phyloP scores from a whole-genome alignment of 768 basidiomycete species.

The Hericium erinaceus region DNA sequence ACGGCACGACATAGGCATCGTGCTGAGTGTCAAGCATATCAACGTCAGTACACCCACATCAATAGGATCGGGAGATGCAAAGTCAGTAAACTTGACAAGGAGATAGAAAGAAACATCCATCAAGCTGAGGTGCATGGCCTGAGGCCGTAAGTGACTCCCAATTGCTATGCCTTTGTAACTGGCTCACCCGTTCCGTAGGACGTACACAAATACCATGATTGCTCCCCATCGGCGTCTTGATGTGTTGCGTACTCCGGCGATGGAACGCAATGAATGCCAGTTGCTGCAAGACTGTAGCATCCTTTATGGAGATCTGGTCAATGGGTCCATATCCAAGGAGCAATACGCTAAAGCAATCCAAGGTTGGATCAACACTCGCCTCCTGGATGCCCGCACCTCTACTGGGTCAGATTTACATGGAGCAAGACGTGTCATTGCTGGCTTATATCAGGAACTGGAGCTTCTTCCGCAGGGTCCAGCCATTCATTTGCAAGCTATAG shows the following conservation, averaged over 20 bases:
- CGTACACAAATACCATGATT: background rate
- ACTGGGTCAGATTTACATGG: background rate
- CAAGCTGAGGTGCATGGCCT: background rate
- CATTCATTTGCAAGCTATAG: background rate
- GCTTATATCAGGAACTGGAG: background rate
- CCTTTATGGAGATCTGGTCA: background rate
- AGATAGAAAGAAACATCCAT: background rate
- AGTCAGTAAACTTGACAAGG: background rate
- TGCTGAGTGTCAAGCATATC: background rate
- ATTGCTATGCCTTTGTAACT: background rate
- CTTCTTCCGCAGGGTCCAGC: background rate
- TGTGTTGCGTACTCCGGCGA: background rate
- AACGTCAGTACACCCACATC: background rate
- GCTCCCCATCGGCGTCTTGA: background rate
- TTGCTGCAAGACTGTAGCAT: background rate
- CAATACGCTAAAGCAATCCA: too few species aligned
- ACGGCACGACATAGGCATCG: too few species aligned
- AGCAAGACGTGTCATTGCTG: background rate
- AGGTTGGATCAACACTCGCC: too few species aligned
- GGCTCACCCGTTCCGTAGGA: background rate
- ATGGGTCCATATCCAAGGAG: too few species aligned
- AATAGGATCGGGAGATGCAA: background rate
- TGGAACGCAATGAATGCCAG: background rate
- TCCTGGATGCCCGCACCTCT: too few species aligned
- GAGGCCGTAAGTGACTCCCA: background rate